phyloP scores from a whole-genome alignment of 805 yeast genomes.

The Danielozyma ontarioensis region DNA sequence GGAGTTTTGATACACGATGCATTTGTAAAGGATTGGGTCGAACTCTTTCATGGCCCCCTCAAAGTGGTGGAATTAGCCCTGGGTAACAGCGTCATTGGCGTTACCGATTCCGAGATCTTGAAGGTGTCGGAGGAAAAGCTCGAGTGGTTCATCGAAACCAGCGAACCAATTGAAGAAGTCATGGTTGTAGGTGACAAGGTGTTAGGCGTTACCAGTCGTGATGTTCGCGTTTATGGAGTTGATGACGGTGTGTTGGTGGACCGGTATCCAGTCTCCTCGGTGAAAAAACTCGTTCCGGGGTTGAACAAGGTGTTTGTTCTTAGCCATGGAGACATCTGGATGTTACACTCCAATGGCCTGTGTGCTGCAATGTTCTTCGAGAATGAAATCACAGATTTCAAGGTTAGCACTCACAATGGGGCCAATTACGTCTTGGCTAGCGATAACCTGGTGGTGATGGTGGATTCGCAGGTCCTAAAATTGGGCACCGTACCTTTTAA shows the following conservation, averaged over 20 bases:
- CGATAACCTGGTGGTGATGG: slow-evolving; percentile 4
- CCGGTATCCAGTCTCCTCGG: too few species aligned
- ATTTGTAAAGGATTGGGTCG: slow-evolving; percentile 51
- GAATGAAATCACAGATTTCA: too few species aligned
- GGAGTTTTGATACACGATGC: slow-evolving; percentile 46
- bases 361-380: too few species aligned
- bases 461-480: slow-evolving; percentile 2
- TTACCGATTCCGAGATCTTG: slow-evolving; percentile 18
- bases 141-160: slow-evolving; percentile 24
- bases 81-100: slow-evolving; percentile 18
- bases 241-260: slow-evolving; percentile 9
- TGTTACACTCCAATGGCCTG: too few species aligned
- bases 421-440: slow-evolving; percentile 7
- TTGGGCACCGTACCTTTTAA: slow-evolving; percentile 1
- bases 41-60: slow-evolving; percentile 40
- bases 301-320: too few species aligned
- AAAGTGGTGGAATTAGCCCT: slow-evolving; percentile 9
- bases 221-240: slow-evolving; percentile 5
- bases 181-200: too few species aligned
- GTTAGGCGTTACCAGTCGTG: too few species aligned
- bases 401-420: slow-evolving; percentile 8
- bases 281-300: too few species aligned
- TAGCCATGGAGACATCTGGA: too few species aligned
- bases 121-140: slow-evolving; percentile 18
- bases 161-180: slow-evolving; percentile 5